Base-by-base conservation (phyloP, 176 grass and related monocot species). In the Bothriochloa decipiens region DNA sequence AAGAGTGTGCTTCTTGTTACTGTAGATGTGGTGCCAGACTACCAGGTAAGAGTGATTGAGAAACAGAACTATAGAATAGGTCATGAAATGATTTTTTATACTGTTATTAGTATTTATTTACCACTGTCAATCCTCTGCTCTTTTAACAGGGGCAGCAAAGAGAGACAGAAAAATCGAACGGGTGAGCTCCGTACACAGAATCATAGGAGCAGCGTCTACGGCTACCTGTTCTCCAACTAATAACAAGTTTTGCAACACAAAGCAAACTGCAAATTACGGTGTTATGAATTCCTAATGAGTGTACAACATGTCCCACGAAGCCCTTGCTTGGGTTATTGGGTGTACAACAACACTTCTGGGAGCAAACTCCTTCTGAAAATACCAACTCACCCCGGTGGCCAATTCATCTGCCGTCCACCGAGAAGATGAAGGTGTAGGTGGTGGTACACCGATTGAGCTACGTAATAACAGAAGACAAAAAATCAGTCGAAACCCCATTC, bases 361-460 rank as follows among this genome's bases (percentile, higher is more conserved):
- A n/a, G 27, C 4, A 16, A 39, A 57, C 6, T 22, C 9, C 6
- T 57, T 17, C 9, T 27, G 74, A 73, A 40, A n/a, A 5, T 33
- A 68, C 73, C 22, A 86, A 12, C 27, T 91, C 81, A 97, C 8
- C 94, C 94, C 28, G 91, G 94, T 55, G 94, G 91, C 91, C 94
- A 97, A 35, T 97, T 89, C 94, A 96, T 91, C 78, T 93, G 86
- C 62, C 87, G 26, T 15, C 89, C 91, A 4, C 94, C 89, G 10
- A 97, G 81, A 80, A 93, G 84, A 93, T 97, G 94, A 62, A 91
- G 22, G 65, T 93, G 91, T 50, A 93, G 70, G 79, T 97, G 89
- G 75, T 91, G 89, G 75, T 91, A 93, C 11, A 97, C 94, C 68
- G 91, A 97, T 89, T 97, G 91, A 60, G 81, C 94, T 97, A 64